Conservation (phyloP, 345 rosid genomes). For the Sonneratia alba region DNA sequence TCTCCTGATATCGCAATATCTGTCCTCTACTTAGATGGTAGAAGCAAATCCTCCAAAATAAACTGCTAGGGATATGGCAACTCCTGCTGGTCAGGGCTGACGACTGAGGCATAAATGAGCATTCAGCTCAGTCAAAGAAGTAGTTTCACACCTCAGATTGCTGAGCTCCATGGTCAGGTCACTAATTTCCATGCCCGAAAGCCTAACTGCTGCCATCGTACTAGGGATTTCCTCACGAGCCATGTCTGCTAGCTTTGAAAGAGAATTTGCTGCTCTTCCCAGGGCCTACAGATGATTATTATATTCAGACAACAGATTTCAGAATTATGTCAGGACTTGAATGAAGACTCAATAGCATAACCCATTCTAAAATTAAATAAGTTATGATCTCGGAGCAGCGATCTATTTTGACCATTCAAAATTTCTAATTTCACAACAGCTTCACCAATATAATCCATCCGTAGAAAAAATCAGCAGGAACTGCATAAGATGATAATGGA, state of each 20-base stretch:
- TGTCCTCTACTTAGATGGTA: too few relatives aligned
- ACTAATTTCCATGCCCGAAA: constrained; percentile 95
- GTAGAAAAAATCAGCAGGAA: background rate
- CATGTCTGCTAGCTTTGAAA: constrained; percentile 77
- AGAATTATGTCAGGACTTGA: background rate
- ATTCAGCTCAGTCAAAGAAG: background rate
- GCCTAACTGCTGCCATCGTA: constrained; percentile 93
- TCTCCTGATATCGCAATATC: background rate
- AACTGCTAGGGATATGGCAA: background rate
- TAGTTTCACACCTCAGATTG: constrained; percentile 62
- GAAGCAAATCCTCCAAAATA: too few relatives aligned
- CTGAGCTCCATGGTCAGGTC: constrained; percentile 89
- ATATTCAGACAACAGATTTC: background rate
- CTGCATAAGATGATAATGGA: background rate
- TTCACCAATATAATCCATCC: background rate
- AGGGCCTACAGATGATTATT: constrained; percentile 39
- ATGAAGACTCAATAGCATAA: background rate
- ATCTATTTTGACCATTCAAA: background rate
- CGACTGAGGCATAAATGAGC: background rate
- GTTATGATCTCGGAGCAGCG: background rate
- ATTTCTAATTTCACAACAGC: background rate
- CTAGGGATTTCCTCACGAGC: constrained; percentile 89
- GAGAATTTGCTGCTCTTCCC: constrained; percentile 81
- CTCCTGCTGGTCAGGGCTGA: background rate
- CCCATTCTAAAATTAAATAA: too few relatives aligned